Percentiles rank a stretch among this genome's conserved stretches.
Evolutionary conservation across 2,329 filamentous ascomycete species (phyloP).

Genomic region (Coniella vitis): DNA sequence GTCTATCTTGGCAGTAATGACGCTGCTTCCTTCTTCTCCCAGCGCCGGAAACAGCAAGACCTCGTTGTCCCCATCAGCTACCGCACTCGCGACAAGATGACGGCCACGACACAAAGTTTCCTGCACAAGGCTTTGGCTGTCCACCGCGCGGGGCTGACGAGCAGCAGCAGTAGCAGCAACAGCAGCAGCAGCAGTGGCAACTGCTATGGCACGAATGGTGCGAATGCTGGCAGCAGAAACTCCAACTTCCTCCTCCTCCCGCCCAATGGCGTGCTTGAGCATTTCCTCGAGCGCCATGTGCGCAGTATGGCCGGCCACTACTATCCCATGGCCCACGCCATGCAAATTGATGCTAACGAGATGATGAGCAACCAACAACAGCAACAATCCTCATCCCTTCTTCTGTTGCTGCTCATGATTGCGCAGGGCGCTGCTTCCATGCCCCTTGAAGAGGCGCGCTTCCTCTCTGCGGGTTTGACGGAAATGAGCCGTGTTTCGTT

Average conservation of each 20-base stretch:
- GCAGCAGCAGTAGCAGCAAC: conserved; percentile 38
- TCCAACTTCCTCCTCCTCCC: conserved; percentile 61
- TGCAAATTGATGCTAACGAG: conserved; percentile 58
- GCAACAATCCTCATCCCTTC: conserved; percentile 41
- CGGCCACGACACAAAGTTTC: conserved; percentile 66
- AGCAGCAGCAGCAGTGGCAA: conserved; percentile 32
- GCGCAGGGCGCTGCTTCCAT: conserved; percentile 63
- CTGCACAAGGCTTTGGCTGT: conserved; percentile 65
- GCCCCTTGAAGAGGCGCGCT: conserved; percentile 57
- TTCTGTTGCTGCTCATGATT: conserved; percentile 65
- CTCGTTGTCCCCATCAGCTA: conserved; percentile 39
- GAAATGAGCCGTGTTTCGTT: conserved; percentile 67
- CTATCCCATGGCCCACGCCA: conserved; percentile 55
- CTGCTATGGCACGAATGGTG: conserved; percentile 36
- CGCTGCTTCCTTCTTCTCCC: conserved; percentile 14
- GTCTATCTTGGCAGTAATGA: conserved; percentile 33
- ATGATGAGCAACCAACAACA: conserved; percentile 57
- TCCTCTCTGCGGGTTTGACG: conserved; percentile 58
- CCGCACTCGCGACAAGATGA: conserved; percentile 57
- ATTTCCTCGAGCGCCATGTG: conserved; percentile 60
- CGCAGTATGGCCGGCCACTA: conserved; percentile 56
- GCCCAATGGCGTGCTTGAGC: conserved; percentile 58
- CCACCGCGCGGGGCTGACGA: conserved; percentile 40
- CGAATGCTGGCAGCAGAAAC: conserved; percentile 16
- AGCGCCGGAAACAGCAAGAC: conserved; percentile 22